Evolutionary conservation across 148 eudicot species (phyloP).

Genomic region (Simmondsia chinensis): DNA sequence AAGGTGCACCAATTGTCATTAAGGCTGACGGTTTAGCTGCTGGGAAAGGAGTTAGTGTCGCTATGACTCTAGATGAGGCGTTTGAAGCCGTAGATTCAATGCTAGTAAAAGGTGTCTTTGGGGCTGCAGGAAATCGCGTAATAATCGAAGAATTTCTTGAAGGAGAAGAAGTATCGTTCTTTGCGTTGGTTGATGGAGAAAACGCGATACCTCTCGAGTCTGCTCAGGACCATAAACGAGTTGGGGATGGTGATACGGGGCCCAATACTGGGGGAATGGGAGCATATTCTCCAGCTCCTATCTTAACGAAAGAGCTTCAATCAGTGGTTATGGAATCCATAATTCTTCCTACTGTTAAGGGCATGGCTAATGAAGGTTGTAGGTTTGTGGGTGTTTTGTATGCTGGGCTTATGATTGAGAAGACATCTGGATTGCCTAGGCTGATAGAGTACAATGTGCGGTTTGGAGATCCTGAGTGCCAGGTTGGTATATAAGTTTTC

Average conservation of each 20-base stretch:
- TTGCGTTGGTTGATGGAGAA: slow-evolving; percentile 91
- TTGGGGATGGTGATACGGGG: slow-evolving; percentile 87
- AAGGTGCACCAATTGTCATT: slow-evolving; percentile 86
- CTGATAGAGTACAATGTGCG: slow-evolving; percentile 92
- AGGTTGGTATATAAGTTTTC: slow-evolving; percentile 36
- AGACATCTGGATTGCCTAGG: slow-evolving; percentile 85
- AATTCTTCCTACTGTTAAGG: slow-evolving; percentile 73
- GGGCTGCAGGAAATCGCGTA: slow-evolving; percentile 75
- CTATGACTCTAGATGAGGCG: slow-evolving; percentile 74
- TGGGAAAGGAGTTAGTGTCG: slow-evolving; percentile 94
- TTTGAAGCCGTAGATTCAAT: slow-evolving; percentile 80
- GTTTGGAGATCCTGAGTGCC: slow-evolving; percentile 99
- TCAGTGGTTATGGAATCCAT: slow-evolving; percentile 71
- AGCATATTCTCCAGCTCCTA: slow-evolving; percentile 92
- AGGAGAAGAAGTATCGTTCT: slow-evolving; percentile 95
- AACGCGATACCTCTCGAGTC: slow-evolving; percentile 84
- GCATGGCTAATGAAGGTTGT: slow-evolving; percentile 86
- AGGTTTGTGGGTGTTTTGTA: slow-evolving; percentile 89
- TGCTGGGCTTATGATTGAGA: slow-evolving; percentile 96
- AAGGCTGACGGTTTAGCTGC: slow-evolving; percentile 96
- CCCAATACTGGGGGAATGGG: slow-evolving; percentile 99
- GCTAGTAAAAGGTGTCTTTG: slow-evolving; percentile 65
- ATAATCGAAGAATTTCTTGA: slow-evolving; percentile 80
- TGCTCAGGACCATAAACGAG: slow-evolving; percentile 96
- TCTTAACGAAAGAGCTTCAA: slow-evolving; percentile 73